A percentile compares a stretch with the other conserved stretches of the same genome.
Evolutionary conservation across 192 early-diverging fungal genomes (phyloP).

Genomic region (Irineochytrium annulatum): DNA sequence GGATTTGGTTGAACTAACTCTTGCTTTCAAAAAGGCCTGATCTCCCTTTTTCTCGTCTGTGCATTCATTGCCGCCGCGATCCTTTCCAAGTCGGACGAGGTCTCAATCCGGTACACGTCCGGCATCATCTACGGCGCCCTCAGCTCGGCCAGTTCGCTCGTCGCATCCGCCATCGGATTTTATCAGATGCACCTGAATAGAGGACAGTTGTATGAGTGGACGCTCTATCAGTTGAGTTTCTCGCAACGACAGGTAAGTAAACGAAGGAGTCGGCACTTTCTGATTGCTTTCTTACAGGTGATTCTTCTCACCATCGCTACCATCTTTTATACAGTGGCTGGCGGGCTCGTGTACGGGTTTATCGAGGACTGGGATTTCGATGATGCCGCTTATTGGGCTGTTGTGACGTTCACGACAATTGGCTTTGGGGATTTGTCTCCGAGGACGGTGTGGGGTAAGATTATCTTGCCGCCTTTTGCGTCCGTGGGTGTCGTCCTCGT

Average conservation of each 20-base stretch:
- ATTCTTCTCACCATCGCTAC: constrained; percentile 38
- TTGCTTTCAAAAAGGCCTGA: constrained; percentile 9
- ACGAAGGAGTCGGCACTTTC: too few relatives aligned
- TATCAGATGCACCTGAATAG: constrained; percentile 36
- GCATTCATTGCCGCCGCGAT: too few relatives aligned
- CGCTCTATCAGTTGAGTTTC: constrained; percentile 33
- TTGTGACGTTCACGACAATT: constrained; percentile 40
- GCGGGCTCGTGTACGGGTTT: constrained; percentile 25
- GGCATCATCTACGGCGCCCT: constrained; percentile 35
- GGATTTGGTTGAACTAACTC: constrained; percentile 12
- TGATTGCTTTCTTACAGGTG: too few relatives aligned
- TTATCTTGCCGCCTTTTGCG: constrained; percentile 24
- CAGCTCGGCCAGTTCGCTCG: constrained; percentile 23
- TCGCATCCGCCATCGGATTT: constrained; percentile 15
- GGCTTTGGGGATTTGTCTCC: constrained; percentile 50
- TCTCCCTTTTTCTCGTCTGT: background rate
- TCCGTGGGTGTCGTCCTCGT: constrained; percentile 38
- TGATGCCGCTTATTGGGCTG: constrained; percentile 35
- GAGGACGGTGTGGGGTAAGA: constrained; percentile 23
- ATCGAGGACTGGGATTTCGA: constrained; percentile 51
- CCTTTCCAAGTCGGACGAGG: too few relatives aligned
- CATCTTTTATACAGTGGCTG: constrained; percentile 28
- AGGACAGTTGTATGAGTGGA: constrained; percentile 34
- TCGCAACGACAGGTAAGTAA: constrained; percentile 47
- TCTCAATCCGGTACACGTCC: too few relatives aligned